phyloP scores from a whole-genome alignment of 2,329 filamentous ascomycete genomes.

The Endoconidiophora laricicola region DNA sequence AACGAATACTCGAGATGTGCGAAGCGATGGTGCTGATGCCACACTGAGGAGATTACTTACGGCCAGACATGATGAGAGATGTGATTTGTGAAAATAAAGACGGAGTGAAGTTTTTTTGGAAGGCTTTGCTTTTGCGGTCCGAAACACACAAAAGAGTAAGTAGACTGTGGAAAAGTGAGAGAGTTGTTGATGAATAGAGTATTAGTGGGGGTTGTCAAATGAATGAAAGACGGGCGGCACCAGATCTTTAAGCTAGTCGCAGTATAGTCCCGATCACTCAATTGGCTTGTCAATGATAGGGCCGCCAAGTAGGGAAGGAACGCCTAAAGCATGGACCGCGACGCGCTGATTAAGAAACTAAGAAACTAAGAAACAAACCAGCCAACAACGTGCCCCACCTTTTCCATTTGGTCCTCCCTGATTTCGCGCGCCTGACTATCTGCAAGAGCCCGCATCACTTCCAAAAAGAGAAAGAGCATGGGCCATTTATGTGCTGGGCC shows the following conservation, averaged over 20 bases:
- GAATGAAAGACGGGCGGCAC: not conserved
- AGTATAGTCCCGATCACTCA: conserved; percentile 8
- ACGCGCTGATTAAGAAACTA: not conserved
- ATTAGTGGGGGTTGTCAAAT: not conserved
- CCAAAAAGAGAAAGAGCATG: conserved; percentile 2
- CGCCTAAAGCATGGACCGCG: too few relatives aligned
- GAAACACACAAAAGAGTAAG: not conserved
- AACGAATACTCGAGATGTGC: not conserved
- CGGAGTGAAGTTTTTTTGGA: not conserved
- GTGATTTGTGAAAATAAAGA: not conserved
- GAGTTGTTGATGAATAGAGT: not conserved
- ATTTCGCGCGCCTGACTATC: not conserved
- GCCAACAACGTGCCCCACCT: not conserved
- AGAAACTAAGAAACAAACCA: not conserved
- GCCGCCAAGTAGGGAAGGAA: too few relatives aligned
- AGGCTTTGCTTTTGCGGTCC: not conserved
- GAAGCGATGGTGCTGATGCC: not conserved
- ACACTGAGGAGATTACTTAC: conserved; percentile 10
- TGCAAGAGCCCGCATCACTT: not conserved
- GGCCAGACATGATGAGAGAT: conserved; percentile 13
- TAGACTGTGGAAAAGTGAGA: not conserved
- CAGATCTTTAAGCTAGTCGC: conserved; percentile 9
- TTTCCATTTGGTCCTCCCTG: not conserved
- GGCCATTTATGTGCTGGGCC: not conserved
- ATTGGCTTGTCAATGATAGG: not conserved